Conservation (phyloP, 805 yeast species). For the Tetrapisispora nanseiensis region DNA sequence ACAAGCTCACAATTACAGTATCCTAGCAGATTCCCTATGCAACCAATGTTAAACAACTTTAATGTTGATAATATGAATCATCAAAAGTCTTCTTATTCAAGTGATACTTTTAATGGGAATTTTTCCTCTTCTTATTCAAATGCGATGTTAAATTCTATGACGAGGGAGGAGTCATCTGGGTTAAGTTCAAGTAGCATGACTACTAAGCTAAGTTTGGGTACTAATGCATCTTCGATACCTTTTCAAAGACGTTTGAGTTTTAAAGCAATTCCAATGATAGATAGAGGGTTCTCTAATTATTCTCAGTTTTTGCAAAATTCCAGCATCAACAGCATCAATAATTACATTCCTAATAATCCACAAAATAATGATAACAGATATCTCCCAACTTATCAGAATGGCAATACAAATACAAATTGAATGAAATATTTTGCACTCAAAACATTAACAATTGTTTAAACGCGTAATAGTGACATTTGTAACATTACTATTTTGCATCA, state of each 20-base stretch:
- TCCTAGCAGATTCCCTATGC: not conserved
- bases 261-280: constrained; percentile 1
- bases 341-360: not conserved
- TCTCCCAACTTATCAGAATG: not conserved
- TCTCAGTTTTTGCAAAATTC: constrained; percentile 1
- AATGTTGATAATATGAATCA: not conserved
- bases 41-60: not conserved
- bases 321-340: not conserved
- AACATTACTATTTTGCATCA: too few relatives aligned
- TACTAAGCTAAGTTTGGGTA: not conserved
- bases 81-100: not conserved
- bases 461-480: too few relatives aligned
- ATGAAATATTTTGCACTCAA: too few relatives aligned
- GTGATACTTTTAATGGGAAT: not conserved
- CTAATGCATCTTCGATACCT: not conserved
- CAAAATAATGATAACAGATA: not conserved
- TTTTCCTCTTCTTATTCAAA: not conserved
- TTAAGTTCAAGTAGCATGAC: not conserved
- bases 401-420: not conserved
- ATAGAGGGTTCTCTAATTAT: not conserved
- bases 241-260: constrained; percentile 1
- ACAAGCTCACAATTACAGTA: not conserved
- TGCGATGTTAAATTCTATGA: not conserved
- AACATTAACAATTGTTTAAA: too few relatives aligned
- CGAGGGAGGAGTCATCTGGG: not conserved